Base-by-base conservation (phyloP, 192 early-diverging fungal genomes). In the Haplosporangium gracile region DNA sequence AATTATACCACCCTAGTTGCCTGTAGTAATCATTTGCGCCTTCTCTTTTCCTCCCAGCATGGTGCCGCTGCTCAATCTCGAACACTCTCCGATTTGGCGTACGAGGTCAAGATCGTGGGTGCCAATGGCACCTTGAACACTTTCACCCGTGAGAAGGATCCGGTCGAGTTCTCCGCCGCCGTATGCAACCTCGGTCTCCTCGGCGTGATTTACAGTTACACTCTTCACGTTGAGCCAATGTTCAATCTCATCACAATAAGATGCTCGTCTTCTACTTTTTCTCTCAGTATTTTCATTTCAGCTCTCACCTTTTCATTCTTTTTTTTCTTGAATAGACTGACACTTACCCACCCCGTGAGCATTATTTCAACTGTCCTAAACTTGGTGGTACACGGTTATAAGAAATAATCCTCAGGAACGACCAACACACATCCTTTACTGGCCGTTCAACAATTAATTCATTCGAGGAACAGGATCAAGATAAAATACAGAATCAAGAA, bases 161-260 rank as follows among this genome's bases (percentile, higher is more conserved):
- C 75, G 1, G 34, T 32, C 29, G 85, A 87, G 69, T 81, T 82
- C 49, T 65, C 68, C 7, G 85, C 71, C 16, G 77, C 77, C 8
- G 24, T 60, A 6, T 57, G 83, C 68, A 88, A 79, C 53, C 73
- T 82, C 57, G 87, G 87, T n/a, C 63, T 88, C 5, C 70, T 88
- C 5, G 87, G 87, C 0, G 55, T 88, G 2, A 88, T 81, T 8
- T 88, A 81, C 74, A 88, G n/a, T n/a, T n/a, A n/a, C n/a, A n/a
- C n/a, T n/a, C 7, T 36, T 80, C 45, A 75, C 83, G 47, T 85
- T 26, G 76, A 85, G 45, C 81, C 82, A 32, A 79, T 88, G 82
- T 88, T 79, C 51, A 69, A 83, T 57, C 55, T 88, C 5, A 24
- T 42, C 20, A 76, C 83, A 81, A 75, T 76, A 34, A 80, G 42